Conservation (phyloP, 306 rosid genomes). For the Arachis hypogaea region DNA sequence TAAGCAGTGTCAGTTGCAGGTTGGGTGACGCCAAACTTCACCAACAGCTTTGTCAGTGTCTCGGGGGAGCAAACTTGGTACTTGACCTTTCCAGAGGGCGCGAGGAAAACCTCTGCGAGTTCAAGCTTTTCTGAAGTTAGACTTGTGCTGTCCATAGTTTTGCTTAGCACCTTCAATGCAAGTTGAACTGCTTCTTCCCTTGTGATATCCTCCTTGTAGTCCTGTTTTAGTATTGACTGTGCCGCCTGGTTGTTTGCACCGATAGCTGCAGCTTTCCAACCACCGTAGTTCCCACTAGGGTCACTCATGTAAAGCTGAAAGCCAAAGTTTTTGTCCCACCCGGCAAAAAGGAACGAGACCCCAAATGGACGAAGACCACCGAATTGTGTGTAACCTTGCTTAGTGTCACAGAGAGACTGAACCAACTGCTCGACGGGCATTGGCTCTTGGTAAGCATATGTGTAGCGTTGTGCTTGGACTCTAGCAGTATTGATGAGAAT, state of each 20-base stretch:
- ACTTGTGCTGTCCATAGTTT: constrained; percentile 62
- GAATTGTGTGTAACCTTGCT: constrained; percentile 59
- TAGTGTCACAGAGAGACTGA: constrained; percentile 59
- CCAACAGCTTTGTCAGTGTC: constrained; percentile 52
- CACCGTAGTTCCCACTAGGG: constrained; percentile 62
- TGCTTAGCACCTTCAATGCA: constrained; percentile 54
- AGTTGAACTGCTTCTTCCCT: constrained; percentile 63
- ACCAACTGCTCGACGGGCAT: constrained; percentile 63
- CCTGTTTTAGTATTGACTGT: constrained; percentile 59
- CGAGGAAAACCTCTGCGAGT: constrained; percentile 55
- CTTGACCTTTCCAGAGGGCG: constrained; percentile 55
- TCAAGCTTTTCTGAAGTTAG: constrained; percentile 58
- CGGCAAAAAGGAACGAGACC: constrained; percentile 58
- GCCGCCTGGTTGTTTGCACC: constrained; percentile 64
- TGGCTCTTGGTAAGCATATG: constrained; percentile 54
- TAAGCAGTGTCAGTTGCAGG: constrained; percentile 54
- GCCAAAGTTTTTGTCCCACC: constrained; percentile 61
- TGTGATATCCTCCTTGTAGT: constrained; percentile 56
- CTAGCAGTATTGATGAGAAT: constrained; percentile 57
- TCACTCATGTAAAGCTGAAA: constrained; percentile 60
- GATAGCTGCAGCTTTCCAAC: constrained; percentile 60
- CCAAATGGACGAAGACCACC: constrained; percentile 61
- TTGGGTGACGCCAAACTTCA: constrained; percentile 54
- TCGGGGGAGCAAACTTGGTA: constrained; percentile 57
- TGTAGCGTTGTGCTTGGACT: constrained; percentile 59